These are phyloP conservation scores for Cryptococcus wingfieldii DNA, from an alignment of 1,284 basidiomycete genomes.

Conservation along the genomic window DNA sequence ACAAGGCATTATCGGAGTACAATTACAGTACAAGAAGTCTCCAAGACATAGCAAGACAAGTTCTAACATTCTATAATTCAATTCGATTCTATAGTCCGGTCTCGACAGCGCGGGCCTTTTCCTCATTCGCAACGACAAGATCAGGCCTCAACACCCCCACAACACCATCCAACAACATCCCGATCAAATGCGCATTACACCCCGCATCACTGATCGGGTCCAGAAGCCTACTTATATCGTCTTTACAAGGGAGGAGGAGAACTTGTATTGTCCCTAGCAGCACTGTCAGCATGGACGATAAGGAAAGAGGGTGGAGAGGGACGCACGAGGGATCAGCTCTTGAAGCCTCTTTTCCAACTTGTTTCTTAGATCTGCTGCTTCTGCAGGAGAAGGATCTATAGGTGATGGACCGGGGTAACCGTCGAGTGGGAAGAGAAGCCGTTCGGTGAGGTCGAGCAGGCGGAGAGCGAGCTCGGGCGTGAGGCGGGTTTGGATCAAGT, in stretches of 20 bases:
- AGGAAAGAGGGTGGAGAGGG: background rate
- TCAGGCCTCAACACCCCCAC: constrained; percentile 31
- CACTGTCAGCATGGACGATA: background rate
- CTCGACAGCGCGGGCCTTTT: too few species aligned
- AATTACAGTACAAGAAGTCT: too few species aligned
- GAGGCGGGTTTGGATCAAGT: constrained; percentile 21
- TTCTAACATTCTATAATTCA: too few species aligned
- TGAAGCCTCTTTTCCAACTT: constrained; percentile 21
- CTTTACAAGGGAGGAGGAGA: constrained; percentile 6
- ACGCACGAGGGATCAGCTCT: constrained; percentile 29
- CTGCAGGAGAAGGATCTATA: constrained; percentile 36
- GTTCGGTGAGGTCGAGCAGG: constrained; percentile 27
- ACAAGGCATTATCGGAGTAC: too few species aligned
- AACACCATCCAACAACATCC: constrained; percentile 30
- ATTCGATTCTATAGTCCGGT: too few species aligned
- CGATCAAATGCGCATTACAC: constrained; percentile 42
- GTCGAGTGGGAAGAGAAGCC: constrained; percentile 39
- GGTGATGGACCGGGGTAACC: constrained; percentile 38
- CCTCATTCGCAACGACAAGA: constrained; percentile 8
- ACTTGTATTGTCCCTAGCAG: constrained; percentile 1
- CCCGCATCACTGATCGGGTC: constrained; percentile 29
- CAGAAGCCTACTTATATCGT: constrained; percentile 13
- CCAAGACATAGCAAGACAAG: too few species aligned
- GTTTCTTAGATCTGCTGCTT: constrained; percentile 19
- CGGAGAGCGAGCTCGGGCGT: constrained; percentile 16